Evolutionary conservation across 345 rosid genomes (phyloP).

Genomic region (Brassica carinata): DNA sequence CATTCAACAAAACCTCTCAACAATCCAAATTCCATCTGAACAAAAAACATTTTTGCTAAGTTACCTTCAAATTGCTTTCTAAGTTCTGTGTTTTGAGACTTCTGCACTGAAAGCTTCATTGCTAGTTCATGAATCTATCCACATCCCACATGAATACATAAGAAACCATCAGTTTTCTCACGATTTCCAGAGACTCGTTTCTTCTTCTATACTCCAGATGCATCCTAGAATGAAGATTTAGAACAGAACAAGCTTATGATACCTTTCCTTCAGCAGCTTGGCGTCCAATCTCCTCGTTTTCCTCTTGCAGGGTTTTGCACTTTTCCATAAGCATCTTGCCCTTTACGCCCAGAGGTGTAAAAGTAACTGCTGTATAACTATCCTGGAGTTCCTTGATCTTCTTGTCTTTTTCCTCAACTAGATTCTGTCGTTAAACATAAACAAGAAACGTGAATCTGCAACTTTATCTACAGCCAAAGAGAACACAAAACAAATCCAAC

Average conservation of each 20-base stretch:
- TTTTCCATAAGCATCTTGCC: slow-evolving; percentile 97
- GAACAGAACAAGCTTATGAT: slow-evolving; percentile 14
- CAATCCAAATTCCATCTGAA: slow-evolving; percentile 12
- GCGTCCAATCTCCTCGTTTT: slow-evolving; percentile 95
- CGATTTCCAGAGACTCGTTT: too few relatives aligned
- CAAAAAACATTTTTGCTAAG: neutral
- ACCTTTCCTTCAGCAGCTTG: slow-evolving; percentile 99
- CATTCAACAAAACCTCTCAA: slow-evolving; percentile 32
- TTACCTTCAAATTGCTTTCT: slow-evolving; percentile 90
- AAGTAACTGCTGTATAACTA: slow-evolving; percentile 79
- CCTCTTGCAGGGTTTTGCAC: slow-evolving; percentile 90
- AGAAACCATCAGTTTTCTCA: too few relatives aligned
- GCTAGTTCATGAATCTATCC: slow-evolving; percentile 79
- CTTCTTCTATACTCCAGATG: too few relatives aligned
- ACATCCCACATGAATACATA: slow-evolving; percentile 10
- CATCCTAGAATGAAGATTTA: slow-evolving; percentile 1
- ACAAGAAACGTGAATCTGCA: neutral
- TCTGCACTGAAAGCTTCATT: slow-evolving; percentile 85
- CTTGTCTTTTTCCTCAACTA: slow-evolving; percentile 96
- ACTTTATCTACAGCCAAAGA: neutral
- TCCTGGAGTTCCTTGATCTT: slow-evolving; percentile 95
- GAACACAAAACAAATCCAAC: neutral
- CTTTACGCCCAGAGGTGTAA: slow-evolving; percentile 88
- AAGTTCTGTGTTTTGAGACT: slow-evolving; percentile 79
- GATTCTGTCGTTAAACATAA: slow-evolving; percentile 54